Percentiles rank a stretch among this genome's conserved stretches.
phyloP scores from a whole-genome alignment of 257 asterid genomes.

The Capsicum baccatum region DNA sequence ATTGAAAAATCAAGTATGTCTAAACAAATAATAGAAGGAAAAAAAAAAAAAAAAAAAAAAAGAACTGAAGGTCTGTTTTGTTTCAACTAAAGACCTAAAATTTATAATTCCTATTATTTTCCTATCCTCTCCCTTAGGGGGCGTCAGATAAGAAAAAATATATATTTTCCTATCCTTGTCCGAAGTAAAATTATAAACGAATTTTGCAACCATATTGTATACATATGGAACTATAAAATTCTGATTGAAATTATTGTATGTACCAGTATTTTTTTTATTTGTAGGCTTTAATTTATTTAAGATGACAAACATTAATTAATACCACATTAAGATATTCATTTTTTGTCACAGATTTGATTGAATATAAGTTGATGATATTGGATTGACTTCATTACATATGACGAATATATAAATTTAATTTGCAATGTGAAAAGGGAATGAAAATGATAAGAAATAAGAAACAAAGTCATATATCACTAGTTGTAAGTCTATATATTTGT shows the following conservation, averaged over 20 bases:
- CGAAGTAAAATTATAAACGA: too few species aligned
- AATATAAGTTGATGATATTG: background rate
- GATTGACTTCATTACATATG: background rate
- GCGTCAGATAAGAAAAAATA: too few species aligned
- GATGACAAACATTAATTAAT: background rate
- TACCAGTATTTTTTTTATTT: background rate
- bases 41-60: too few species aligned
- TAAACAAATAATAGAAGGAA: too few species aligned
- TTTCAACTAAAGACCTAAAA: too few species aligned
- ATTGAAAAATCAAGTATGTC: too few species aligned
- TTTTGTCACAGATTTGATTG: background rate
- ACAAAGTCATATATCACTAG: conserved; percentile 23
- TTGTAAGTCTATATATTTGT: conserved; percentile 6
- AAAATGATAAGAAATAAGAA: conserved; percentile 4
- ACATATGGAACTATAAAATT: too few species aligned
- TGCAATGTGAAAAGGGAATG: background rate
- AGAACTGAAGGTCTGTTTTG: too few species aligned
- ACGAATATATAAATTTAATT: background rate
- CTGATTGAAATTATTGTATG: background rate
- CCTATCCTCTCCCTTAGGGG: too few species aligned
- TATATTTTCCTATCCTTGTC: too few species aligned
- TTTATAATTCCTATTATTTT: too few species aligned
- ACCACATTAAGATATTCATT: background rate
- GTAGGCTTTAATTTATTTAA: background rate
- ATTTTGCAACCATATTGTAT: too few species aligned